Conservation (phyloP, 768 basidiomycete species). For the Phaeolepiota aurea region DNA sequence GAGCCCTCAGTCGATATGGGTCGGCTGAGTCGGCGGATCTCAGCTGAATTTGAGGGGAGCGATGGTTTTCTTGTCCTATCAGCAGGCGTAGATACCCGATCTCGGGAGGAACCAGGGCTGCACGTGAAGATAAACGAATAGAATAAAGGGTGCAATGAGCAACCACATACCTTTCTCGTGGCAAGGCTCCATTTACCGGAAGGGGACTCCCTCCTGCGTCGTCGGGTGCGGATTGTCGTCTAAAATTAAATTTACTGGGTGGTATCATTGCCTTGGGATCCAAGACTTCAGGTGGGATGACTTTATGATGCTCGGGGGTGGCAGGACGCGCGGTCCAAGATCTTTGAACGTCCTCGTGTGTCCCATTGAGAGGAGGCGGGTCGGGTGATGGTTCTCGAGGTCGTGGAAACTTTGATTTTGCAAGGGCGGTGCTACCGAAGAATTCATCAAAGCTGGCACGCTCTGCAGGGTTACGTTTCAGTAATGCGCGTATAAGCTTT, state of each 20-base stretch:
- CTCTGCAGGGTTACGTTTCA: conserved; percentile 79
- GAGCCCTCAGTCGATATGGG: conserved; percentile 52
- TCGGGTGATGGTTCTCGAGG: conserved; percentile 30
- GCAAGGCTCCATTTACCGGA: conserved; percentile 10
- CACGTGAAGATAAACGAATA: neutral
- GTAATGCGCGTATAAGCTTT: conserved; percentile 71
- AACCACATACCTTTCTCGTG: conserved; percentile 16
- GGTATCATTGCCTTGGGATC: conserved; percentile 78
- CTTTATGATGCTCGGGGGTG: conserved; percentile 65
- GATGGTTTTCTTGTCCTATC: conserved; percentile 15
- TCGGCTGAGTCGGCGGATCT: conserved; percentile 12
- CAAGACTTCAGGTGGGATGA: conserved; percentile 73
- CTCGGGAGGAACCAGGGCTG: conserved; percentile 15
- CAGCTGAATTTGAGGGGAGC: conserved; percentile 6
- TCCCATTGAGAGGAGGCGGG: conserved; percentile 13
- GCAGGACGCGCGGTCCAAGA: conserved; percentile 27
- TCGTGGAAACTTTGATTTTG: conserved; percentile 69
- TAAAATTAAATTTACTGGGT: conserved; percentile 73
- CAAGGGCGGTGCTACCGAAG: conserved; percentile 73
- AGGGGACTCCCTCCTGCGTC: conserved; percentile 15
- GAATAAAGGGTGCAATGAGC: neutral
- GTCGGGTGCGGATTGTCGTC: conserved; percentile 22
- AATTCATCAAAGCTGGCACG: conserved; percentile 89
- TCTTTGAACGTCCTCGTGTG: conserved; percentile 17
- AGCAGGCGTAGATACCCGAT: conserved; percentile 12